Evolutionary conservation across 1,139 yeast genomes (phyloP).

Genomic region (Debaryomyces subglobosus): DNA sequence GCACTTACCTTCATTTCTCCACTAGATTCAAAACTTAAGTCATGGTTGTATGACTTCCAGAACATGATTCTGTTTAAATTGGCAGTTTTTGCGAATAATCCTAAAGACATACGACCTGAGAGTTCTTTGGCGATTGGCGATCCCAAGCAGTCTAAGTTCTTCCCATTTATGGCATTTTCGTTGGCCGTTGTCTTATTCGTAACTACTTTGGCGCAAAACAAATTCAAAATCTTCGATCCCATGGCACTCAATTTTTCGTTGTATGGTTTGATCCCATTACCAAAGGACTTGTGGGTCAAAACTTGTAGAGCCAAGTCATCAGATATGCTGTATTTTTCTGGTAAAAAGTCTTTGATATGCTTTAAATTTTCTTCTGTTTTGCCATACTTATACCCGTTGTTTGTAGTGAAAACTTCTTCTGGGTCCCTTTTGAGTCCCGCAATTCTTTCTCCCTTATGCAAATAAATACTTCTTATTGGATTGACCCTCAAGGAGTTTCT

Average conservation of each 20-base stretch:
- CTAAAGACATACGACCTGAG: constrained; percentile 52
- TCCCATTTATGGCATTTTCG: constrained; percentile 50
- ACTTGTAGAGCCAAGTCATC: constrained; percentile 70
- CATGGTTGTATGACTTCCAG: constrained; percentile 68
- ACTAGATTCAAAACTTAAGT: constrained; percentile 51
- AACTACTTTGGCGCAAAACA: constrained; percentile 59
- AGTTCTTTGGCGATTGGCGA: constrained; percentile 54
- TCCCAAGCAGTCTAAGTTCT: constrained; percentile 69
- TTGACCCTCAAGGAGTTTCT: constrained; percentile 5
- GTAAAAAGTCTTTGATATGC: constrained; percentile 51
- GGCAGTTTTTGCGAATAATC: constrained; percentile 53
- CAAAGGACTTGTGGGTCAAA: constrained; percentile 90
- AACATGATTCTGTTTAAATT: constrained; percentile 62
- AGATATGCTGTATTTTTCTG: constrained; percentile 46
- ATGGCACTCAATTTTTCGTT: constrained; percentile 80
- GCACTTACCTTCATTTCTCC: constrained; percentile 66
- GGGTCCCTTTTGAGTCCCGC: constrained; percentile 80
- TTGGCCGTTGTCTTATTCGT: constrained; percentile 30
- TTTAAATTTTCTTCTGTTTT: constrained; percentile 50
- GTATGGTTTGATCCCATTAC: constrained; percentile 86
- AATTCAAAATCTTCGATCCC: constrained; percentile 75
- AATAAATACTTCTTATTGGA: constrained; percentile 25
- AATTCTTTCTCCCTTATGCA: constrained; percentile 64
- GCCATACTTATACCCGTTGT: constrained; percentile 64
- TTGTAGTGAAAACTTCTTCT: constrained; percentile 58